Evolutionary conservation across 805 yeast species (phyloP).

Genomic region (Zygosaccharomyces bisporus): DNA sequence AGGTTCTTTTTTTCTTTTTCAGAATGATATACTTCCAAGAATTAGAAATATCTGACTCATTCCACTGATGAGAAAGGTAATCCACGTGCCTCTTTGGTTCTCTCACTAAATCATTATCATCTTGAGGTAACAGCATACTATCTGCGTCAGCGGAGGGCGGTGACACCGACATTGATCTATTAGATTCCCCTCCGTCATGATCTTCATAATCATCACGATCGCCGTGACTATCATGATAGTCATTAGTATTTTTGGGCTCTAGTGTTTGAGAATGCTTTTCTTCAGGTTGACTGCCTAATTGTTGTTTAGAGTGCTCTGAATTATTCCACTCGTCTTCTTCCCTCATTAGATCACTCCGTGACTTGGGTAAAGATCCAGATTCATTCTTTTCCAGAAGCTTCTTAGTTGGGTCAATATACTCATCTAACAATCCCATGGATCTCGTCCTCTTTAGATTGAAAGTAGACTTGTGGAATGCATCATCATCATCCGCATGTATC

Average conservation of each 20-base stretch:
- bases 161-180: constrained; percentile 34
- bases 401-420: constrained; percentile 50
- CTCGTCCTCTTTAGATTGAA: constrained; percentile 77
- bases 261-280: not conserved
- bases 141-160: constrained; percentile 36
- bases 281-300: constrained; percentile 16
- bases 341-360: constrained; percentile 15
- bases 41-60: constrained; percentile 84
- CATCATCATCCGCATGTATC: constrained; percentile 67
- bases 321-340: not conserved
- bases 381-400: constrained; percentile 33
- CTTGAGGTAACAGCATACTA: constrained; percentile 52
- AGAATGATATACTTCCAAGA: constrained; percentile 93
- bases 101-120: constrained; percentile 72
- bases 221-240: constrained; percentile 21
- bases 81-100: constrained; percentile 92
- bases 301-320: not conserved
- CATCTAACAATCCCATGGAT: constrained; percentile 76
- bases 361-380: constrained; percentile 18
- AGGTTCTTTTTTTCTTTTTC: constrained; percentile 51
- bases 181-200: constrained; percentile 12
- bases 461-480: constrained; percentile 64
- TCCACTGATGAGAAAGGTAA: constrained; percentile 94
- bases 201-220: constrained; percentile 21
- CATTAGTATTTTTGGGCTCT: constrained; percentile 14